Conservation (phyloP, 495 filamentous ascomycete species). For the Trichoderma virens region DNA sequence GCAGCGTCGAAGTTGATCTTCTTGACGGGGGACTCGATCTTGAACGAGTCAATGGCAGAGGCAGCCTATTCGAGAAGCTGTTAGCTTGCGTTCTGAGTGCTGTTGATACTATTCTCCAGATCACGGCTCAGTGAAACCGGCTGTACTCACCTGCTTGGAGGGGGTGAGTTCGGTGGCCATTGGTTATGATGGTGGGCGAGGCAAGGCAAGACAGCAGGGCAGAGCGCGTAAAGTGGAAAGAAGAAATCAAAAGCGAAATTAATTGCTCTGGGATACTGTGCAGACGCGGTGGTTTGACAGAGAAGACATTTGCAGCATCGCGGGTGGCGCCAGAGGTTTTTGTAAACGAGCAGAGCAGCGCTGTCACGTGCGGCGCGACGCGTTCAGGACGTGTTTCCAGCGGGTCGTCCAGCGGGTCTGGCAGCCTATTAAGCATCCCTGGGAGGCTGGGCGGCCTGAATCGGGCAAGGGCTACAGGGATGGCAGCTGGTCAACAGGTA, state of each 20-base stretch:
- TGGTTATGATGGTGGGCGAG: background rate
- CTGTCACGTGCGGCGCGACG: conserved; percentile 13
- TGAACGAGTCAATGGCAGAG: conserved; percentile 75
- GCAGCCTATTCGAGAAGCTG: conserved; percentile 54
- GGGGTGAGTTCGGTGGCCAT: conserved; percentile 66
- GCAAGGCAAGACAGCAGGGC: conserved; percentile 9
- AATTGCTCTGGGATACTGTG: background rate
- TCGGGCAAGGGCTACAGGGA: background rate
- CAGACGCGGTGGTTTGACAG: conserved; percentile 1
- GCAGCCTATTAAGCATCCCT: background rate
- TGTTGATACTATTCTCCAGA: conserved; percentile 10
- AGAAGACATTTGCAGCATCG: background rate
- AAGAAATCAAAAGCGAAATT: conserved; percentile 2
- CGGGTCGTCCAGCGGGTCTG: background rate
- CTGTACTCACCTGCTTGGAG: conserved; percentile 69
- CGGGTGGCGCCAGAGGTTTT: conserved; percentile 5
- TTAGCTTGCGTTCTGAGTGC: conserved; percentile 25
- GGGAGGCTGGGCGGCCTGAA: background rate
- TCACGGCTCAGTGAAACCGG: conserved; percentile 10
- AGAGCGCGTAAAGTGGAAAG: conserved; percentile 7
- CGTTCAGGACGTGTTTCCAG: conserved; percentile 9
- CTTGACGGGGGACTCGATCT: conserved; percentile 91
- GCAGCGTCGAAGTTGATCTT: conserved; percentile 66
- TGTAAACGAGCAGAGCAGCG: conserved; percentile 9
- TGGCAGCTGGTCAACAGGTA: background rate